Evolutionary conservation across 768 basidiomycete species (phyloP).

Genomic region (Pisolithus sp.): DNA sequence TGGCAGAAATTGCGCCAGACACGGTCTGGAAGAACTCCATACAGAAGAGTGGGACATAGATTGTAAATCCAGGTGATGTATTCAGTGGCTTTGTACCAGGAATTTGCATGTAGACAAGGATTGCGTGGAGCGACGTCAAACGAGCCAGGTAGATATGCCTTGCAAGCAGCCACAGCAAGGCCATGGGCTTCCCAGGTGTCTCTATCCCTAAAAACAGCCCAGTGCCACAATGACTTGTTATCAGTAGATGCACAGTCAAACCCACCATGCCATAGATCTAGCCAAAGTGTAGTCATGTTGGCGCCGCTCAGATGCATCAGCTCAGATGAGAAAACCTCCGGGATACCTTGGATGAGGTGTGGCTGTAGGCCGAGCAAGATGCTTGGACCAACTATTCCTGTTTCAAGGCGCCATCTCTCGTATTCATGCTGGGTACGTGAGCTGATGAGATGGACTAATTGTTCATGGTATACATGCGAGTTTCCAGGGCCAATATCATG

Average conservation of each 20-base stretch:
- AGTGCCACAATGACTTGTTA: background rate
- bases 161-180: conserved; percentile 9
- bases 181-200: background rate
- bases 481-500: conserved; percentile 1
- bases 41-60: background rate
- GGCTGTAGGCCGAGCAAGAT: conserved; percentile 31
- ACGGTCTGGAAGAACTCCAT: background rate
- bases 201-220: background rate
- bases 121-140: conserved; percentile 18
- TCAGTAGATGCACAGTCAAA: conserved; percentile 2
- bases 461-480: background rate
- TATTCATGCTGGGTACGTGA: conserved; percentile 21
- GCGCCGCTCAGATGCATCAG: conserved; percentile 34
- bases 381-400: conserved; percentile 30
- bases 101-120: background rate
- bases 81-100: background rate
- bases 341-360: conserved; percentile 20
- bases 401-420: conserved; percentile 17
- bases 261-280: background rate
- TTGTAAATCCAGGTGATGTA: conserved; percentile 1
- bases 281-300: conserved; percentile 20
- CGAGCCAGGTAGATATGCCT: conserved; percentile 11
- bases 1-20: background rate
- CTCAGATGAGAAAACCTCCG: conserved; percentile 32
- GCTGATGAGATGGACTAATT: background rate